A percentile compares a stretch with the other conserved stretches of the same genome.
Evolutionary conservation across 345 rosid genomes (phyloP).

Genomic region (Salix brachista): DNA sequence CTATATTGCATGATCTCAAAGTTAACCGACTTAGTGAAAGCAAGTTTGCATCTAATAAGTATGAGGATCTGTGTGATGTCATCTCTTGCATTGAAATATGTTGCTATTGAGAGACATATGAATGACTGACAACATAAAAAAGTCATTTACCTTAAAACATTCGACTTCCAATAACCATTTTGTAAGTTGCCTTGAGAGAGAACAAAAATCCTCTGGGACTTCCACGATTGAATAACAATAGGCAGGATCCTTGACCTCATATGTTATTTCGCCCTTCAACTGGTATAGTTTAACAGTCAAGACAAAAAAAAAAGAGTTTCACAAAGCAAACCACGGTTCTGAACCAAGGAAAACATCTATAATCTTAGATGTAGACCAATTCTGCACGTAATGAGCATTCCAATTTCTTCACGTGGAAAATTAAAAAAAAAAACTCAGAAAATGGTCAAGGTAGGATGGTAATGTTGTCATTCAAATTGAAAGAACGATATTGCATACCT

Average conservation of each 20-base stretch:
- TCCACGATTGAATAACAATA: constrained; percentile 59
- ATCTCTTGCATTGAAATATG: background rate
- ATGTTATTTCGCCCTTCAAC: constrained; percentile 82
- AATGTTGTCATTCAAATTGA: background rate
- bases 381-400: background rate
- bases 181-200: constrained; percentile 56
- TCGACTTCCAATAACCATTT: constrained; percentile 82
- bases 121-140: constrained; percentile 13
- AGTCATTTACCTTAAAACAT: constrained; percentile 57
- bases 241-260: constrained; percentile 74
- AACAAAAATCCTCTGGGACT: constrained; percentile 58
- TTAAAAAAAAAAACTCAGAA: background rate
- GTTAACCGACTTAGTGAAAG: background rate
- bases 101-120: constrained; percentile 2
- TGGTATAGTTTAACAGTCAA: constrained; percentile 29
- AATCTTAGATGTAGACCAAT: background rate
- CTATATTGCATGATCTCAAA: background rate
- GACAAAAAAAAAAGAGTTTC: constrained; percentile 10
- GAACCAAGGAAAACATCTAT: background rate
- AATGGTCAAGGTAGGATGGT: background rate
- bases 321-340: background rate
- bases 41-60: background rate
- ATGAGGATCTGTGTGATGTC: background rate
- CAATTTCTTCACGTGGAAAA: background rate
- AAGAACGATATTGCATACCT: background rate